Conservation (phyloP, 1,284 basidiomycete species). For the Heimioporus retisporus region DNA sequence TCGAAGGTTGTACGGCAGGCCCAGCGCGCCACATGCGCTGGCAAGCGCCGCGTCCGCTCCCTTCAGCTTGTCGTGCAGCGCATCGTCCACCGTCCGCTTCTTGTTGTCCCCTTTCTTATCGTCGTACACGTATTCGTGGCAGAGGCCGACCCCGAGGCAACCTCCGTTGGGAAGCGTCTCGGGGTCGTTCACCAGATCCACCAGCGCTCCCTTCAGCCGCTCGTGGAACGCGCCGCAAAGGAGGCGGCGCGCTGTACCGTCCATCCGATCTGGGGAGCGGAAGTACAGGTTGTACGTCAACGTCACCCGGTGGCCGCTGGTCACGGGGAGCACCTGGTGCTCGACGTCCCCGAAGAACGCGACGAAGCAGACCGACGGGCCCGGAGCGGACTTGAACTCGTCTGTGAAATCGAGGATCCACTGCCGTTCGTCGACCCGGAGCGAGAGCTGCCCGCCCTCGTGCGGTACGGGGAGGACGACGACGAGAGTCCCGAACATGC, state of each 20-base stretch:
- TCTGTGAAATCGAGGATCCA: slow-evolving; percentile 39
- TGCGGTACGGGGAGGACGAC: slow-evolving; percentile 49
- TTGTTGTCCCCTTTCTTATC: background rate
- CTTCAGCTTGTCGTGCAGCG: slow-evolving; percentile 3
- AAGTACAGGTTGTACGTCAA: slow-evolving; percentile 51
- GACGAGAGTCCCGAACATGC: slow-evolving; percentile 51
- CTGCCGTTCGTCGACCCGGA: slow-evolving; percentile 38
- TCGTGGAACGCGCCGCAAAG: background rate
- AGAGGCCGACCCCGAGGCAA: slow-evolving; percentile 43
- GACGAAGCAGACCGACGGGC: slow-evolving; percentile 31
- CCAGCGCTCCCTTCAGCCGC: slow-evolving; percentile 24
- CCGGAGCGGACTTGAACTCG: slow-evolving; percentile 6
- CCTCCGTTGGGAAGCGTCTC: slow-evolving; percentile 43
- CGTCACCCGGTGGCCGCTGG: slow-evolving; percentile 50
- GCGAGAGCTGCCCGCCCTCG: slow-evolving; percentile 46
- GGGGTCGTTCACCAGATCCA: slow-evolving; percentile 28
- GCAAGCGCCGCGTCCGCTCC: background rate
- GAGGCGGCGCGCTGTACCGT: background rate
- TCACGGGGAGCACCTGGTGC: slow-evolving; percentile 52
- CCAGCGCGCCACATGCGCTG: slow-evolving; percentile 8
- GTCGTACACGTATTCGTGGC: slow-evolving; percentile 38
- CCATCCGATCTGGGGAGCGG: background rate
- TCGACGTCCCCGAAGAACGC: slow-evolving; percentile 53
- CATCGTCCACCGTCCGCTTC: background rate
- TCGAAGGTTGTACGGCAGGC: background rate